Evolutionary conservation across 352 stramenopile genomes (phyloP), one percentile per base, ranked within the genome.

Genomic region (Phytophthora meadii): DNA sequence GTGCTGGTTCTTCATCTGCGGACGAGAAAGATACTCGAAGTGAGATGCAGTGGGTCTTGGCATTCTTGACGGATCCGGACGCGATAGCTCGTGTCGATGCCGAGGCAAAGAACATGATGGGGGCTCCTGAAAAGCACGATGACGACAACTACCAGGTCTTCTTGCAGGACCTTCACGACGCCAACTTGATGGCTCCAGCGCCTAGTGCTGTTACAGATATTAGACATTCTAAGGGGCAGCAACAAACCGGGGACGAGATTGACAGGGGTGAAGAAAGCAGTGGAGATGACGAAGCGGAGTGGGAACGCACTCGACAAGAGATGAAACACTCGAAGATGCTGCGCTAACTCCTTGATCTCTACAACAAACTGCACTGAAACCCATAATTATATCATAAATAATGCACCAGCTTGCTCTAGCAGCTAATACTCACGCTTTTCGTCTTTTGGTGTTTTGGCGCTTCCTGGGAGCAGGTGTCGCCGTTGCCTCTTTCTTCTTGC

Each of bases 141-240:
- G 81, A 92, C 39, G 83, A 92, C 62, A 88, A 90, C 71, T 90
- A 88, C 67, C 81, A 92, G 54, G 77, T 76, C 41, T 92, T 92
- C 36, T 42, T 92, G 12, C 79, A 86, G 40, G 77, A 87, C 32
- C 71, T 90, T 30, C 63, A 73, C 10, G 68, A 89, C 0, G 81
- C 77, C 11, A 88, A 89, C 28, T 45, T 92, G 14, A 41, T 82
- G 37, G 47, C 57, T 3, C 65, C 65, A 14, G 47, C 69, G 12
- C 47, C 52, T 6, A 60, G 24, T 27, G 39, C 37, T 39, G 19
- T n/a, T 17, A 30, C 53, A 32, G 47, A 8, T 36, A 36, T 36
- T 36, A 36, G 48, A 4, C 50, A 44, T 61, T 57, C 25, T 8
- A 12, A 39, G 24, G 49, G 27, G 30, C 57, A 59, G 36, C 2